Base-by-base conservation (phyloP, 176 grass and related monocot species). In the Eleusine indica region DNA sequence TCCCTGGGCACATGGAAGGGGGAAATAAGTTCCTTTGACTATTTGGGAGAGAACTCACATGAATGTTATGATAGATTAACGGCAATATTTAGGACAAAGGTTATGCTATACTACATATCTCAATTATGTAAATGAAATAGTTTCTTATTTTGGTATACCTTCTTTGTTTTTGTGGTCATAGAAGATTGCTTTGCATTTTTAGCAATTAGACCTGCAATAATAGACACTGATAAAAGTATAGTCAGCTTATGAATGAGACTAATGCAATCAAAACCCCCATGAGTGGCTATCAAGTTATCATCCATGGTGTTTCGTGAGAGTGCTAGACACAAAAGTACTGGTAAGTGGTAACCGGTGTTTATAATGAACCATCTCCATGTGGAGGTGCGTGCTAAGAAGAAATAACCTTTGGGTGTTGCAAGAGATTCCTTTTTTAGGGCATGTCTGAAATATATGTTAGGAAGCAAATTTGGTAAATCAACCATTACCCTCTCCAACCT, bases 121-220 rank as follows among this genome's bases (percentile, higher is more conserved):
- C 54, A 58, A n/a, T 21, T 13, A 58, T 19, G 54, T 11, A 9
- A 56, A 16, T 72, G 71, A 77, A 79, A 63, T 79, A 51, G 21
- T 5, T 52, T 77, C 11, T 18, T 51, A 69, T 57, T 49, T 40
- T 2, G 3, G 48, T 49, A 70, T 49, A 90, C 90, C 88, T 86
- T 90, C 5, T 74, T 88, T 83, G 78, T 64, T 70, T 77, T 82
- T 48, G 71, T 19, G 19, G 74, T 81, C 49, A 77, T 70, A 71
- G 81, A 89, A 70, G 78, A 40, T 49, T 64, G 67, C 56, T 54
- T 87, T 51, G 82, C 86, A 29, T 73, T 71, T 69, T 83, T 38
- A 74, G 22, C 68, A 52, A 71, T 78, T 77, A 6, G 18, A 81
- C 16, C 64, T 69, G 71, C 21, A 82, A 76, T 62, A 29, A 75